Base-by-base conservation (phyloP, 225 moss, liverwort and hornwort genomes). In the Lunularia cruciata region DNA sequence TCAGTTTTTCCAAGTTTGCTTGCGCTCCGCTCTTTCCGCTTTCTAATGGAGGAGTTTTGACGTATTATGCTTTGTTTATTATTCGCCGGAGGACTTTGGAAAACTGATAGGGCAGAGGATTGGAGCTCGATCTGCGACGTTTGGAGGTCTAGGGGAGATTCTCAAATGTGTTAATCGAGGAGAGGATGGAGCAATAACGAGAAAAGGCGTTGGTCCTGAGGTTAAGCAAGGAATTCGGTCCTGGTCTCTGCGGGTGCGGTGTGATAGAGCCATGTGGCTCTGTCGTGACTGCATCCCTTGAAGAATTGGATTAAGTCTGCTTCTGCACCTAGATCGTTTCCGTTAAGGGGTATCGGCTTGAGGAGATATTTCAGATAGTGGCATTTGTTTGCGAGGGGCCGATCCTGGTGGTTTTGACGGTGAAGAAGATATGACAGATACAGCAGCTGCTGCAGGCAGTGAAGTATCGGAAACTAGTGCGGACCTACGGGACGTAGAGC, bases 401-500 rank as follows among this genome's bases (percentile, higher is more conserved):
- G 45, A 46, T 67, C 19, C 18, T 10, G 49, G 63, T 7, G 43
- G 63, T 23, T 25, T 45, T 40, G 8, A 35, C 19, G 30, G 40
- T 30, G 51, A 54, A 25, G 61, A 30, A 72, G 68, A 26, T 32
- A 75, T 75, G 79, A 75, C 75, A 72, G 71, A 62, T 34, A 56
- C 47, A 30, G 75, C 67, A 36, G 38, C 62, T 39, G 38, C 62
- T 39, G 67, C 46, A 37, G 61, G 20, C 14, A 53, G 33, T 37
- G 25, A 67, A 65, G 78, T 62, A 26, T 45, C 78, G 3, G 15
- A 46, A 13, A 13, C 45, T 7, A 35, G 39, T 52, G 49, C 40
- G 16, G 64, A 78, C 26, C 69, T 83, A 43, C 27, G 68, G 30
- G 82, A 84, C 58, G 84, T 84, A 26, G 81, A 81, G 77, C 23